A percentile compares a stretch with the other conserved stretches of the same genome.
Conservation (phyloP, 2,329 filamentous ascomycete genomes). For the Rutstroemia sp. region DNA sequence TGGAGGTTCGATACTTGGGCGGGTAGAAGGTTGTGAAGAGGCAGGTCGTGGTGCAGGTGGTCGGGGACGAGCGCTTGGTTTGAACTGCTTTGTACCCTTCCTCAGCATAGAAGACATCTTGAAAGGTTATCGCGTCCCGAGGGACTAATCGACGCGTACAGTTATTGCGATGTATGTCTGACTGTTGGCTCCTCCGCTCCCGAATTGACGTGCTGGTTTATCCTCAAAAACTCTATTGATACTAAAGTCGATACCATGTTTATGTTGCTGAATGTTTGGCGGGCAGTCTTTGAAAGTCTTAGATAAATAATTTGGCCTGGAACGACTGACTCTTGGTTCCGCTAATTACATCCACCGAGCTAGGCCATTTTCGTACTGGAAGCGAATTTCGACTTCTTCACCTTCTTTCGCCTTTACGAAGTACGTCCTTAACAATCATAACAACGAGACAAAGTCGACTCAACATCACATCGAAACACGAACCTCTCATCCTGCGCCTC, state of each 20-base stretch:
- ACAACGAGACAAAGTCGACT: constrained; percentile 10
- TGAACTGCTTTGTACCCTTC: constrained; percentile 36
- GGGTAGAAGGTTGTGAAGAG: constrained; percentile 32
- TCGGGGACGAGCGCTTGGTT: constrained; percentile 59
- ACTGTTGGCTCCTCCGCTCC: no score
- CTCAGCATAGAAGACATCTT: constrained; percentile 11
- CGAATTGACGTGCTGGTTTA: no score
- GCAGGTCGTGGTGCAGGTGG: constrained; percentile 38
- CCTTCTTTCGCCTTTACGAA: background rate
- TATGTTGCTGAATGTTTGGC: background rate
- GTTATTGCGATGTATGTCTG: no score
- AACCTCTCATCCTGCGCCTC: background rate
- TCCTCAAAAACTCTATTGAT: background rate
- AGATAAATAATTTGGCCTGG: background rate
- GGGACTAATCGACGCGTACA: no score
- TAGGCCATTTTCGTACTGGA: background rate
- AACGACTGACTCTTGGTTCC: background rate
- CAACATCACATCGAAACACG: background rate
- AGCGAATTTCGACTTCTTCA: background rate
- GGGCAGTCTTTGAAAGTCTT: background rate
- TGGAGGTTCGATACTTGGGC: constrained; percentile 34
- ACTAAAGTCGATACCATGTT: background rate
- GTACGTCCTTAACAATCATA: background rate
- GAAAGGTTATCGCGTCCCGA: background rate
- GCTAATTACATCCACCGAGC: background rate